Base-by-base conservation (phyloP, 345 rosid species). In the Aethionema arabicum region DNA sequence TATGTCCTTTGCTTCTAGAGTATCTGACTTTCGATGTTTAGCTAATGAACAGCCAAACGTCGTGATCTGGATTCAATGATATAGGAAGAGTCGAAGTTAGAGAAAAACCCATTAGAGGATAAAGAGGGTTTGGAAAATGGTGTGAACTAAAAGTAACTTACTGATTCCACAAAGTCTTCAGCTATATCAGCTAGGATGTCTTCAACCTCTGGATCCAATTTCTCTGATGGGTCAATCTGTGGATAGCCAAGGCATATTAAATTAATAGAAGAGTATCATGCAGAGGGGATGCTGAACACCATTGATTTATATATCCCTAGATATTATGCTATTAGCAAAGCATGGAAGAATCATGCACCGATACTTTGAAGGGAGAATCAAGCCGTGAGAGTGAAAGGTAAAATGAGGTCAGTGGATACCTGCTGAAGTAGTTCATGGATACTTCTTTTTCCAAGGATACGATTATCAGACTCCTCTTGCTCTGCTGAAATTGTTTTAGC, bases 41-140 rank as follows among this genome's bases (percentile, higher is more conserved):
- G 99, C 99, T 69, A 93, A 78, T 49, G 91, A 83, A 85, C 99
- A 93, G 50, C 99, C 91, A 74, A 93, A 93, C 16, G 96, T 74
- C 47, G 97, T 90, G 66, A 93, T 84, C 99, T 90, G 83, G 6
- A 67, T 29, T 4, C 48, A 52, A 48, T 0, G 35, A 50, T 52
- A 59, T 35, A 53, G 56, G 29, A 58, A 21, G 56, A 65, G 75
- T 13, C 35, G 32, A 39, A 47, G 27, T 59, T 59, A 55, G 62
- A 52, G 30, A 59, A 37, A 15, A 54, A 11, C 11, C 14, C 7
- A 40, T 54, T 51, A 33, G 45, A 27, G 11, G 36, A 61, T 30
- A 32, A 10, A 48, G 36, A 0, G 52, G 32, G 57, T 33, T 33
- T 42, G 43, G 38, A 45, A 27, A 64, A 31, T 53, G 72, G 48